A percentile compares a stretch with the other conserved stretches of the same genome.
Conservation (phyloP, 352 stramenopile species). For the Globisporangium uncinulatum region DNA sequence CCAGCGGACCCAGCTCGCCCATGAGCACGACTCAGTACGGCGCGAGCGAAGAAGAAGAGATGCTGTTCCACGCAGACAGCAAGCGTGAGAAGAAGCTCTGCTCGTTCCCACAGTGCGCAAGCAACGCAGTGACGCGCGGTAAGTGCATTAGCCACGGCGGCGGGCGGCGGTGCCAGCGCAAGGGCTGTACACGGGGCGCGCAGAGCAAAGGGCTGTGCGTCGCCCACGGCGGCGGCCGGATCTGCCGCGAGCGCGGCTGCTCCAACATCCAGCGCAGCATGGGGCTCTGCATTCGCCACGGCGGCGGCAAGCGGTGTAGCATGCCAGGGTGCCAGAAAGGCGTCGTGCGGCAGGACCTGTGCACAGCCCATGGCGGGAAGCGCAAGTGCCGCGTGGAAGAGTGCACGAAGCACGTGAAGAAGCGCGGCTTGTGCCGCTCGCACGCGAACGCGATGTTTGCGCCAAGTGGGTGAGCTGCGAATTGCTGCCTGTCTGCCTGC, state of each 20-base stretch:
- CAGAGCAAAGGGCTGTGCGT: conserved; percentile 84
- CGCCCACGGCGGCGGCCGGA: conserved; percentile 72
- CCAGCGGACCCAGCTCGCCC: conserved; percentile 4
- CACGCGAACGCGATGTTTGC: conserved; percentile 65
- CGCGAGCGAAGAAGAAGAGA: conserved; percentile 14
- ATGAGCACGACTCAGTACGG: conserved; percentile 10
- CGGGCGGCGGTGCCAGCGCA: conserved; percentile 72
- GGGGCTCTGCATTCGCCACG: conserved; percentile 79
- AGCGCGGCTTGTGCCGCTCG: conserved; percentile 71
- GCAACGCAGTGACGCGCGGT: conserved; percentile 75
- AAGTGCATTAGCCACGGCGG: conserved; percentile 81
- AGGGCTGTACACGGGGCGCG: conserved; percentile 72
- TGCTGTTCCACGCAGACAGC: conserved; percentile 6
- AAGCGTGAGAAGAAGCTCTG: conserved; percentile 74
- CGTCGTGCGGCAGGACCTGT: conserved; percentile 82
- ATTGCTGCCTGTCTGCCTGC: not conserved
- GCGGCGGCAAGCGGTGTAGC: conserved; percentile 77
- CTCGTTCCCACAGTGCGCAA: conserved; percentile 61
- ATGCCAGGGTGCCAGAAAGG: conserved; percentile 78
- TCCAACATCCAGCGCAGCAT: conserved; percentile 87
- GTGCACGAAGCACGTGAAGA: conserved; percentile 85
- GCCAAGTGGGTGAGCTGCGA: conserved; percentile 11
- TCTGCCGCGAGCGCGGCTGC: conserved; percentile 73
- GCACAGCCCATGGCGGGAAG: conserved; percentile 82
- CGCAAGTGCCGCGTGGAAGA: conserved; percentile 75